phyloP scores from a whole-genome alignment of 306 rosid genomes.

The Rosa rugosa region DNA sequence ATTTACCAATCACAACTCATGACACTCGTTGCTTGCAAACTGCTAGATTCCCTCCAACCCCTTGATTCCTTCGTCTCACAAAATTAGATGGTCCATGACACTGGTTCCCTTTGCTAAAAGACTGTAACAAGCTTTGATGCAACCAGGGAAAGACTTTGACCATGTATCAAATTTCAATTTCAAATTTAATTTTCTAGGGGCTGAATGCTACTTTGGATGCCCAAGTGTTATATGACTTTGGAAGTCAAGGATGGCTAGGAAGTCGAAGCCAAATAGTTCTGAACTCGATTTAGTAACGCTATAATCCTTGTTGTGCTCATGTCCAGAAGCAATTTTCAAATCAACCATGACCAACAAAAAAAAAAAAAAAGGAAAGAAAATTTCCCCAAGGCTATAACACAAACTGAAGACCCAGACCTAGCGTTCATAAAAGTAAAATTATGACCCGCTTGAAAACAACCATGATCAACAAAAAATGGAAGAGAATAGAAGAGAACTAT shows the following conservation, averaged over 20 bases:
- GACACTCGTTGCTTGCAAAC: background rate
- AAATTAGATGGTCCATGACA: background rate
- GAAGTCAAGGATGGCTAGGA: background rate
- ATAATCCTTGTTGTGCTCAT: background rate
- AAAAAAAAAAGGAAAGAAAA: background rate
- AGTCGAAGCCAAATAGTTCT: background rate
- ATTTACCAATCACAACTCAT: background rate
- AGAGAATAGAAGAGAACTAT: too few relatives aligned
- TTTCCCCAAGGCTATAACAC: background rate
- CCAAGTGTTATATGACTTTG: background rate
- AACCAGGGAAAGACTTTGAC: too few relatives aligned
- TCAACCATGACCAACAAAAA: background rate
- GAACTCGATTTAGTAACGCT: background rate
- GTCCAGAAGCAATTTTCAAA: background rate
- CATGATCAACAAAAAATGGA: background rate
- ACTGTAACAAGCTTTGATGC: background rate
- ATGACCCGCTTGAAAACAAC: conserved; percentile 9
- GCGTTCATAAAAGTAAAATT: background rate
- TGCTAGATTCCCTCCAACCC: background rate
- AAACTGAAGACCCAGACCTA: background rate
- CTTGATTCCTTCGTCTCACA: background rate
- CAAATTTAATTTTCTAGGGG: background rate
- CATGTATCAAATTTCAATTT: background rate
- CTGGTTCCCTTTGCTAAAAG: background rate
- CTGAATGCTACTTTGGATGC: background rate